Percentiles rank a stretch among this genome's conserved stretches.
Conservation (phyloP, 2,329 filamentous ascomycete genomes). For the Sclerotinia trifoliorum region DNA sequence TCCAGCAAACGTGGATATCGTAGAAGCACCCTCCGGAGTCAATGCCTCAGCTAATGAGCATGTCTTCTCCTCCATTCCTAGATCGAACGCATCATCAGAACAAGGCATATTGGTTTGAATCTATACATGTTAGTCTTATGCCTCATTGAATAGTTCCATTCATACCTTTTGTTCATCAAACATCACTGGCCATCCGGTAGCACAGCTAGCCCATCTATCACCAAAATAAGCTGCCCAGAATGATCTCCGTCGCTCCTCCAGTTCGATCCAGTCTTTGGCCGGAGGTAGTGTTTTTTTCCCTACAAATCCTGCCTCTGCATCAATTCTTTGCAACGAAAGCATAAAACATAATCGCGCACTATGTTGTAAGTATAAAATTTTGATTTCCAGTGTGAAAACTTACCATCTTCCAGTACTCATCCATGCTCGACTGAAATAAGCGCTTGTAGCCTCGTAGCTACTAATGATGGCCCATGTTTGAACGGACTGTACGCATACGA, state of each 20-base stretch:
- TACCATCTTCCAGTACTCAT: constrained; percentile 69
- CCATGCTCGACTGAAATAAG: constrained; percentile 83
- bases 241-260: constrained; percentile 75
- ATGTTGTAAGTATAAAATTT: neutral
- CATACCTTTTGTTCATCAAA: constrained; percentile 66
- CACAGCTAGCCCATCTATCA: constrained; percentile 82
- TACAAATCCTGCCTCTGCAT: constrained; percentile 62
- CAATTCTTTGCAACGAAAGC: constrained; percentile 79
- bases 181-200: constrained; percentile 84
- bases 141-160: constrained; percentile 20
- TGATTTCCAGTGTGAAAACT: neutral
- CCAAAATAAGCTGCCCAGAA: constrained; percentile 85
- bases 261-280: constrained; percentile 76
- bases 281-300: constrained; percentile 69
- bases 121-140: constrained; percentile 18
- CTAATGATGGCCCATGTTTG: constrained; percentile 77
- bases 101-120: constrained; percentile 72
- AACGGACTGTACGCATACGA: constrained; percentile 75
- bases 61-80: constrained; percentile 61
- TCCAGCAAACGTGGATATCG: constrained; percentile 69
- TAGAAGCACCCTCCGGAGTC: constrained; percentile 47
- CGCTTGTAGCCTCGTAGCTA: constrained; percentile 78
- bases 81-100: constrained; percentile 73
- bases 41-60: constrained; percentile 64
- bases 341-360: constrained; percentile 69